Evolutionary conservation across 768 basidiomycete genomes (phyloP).

Genomic region (Mycena floridula): DNA sequence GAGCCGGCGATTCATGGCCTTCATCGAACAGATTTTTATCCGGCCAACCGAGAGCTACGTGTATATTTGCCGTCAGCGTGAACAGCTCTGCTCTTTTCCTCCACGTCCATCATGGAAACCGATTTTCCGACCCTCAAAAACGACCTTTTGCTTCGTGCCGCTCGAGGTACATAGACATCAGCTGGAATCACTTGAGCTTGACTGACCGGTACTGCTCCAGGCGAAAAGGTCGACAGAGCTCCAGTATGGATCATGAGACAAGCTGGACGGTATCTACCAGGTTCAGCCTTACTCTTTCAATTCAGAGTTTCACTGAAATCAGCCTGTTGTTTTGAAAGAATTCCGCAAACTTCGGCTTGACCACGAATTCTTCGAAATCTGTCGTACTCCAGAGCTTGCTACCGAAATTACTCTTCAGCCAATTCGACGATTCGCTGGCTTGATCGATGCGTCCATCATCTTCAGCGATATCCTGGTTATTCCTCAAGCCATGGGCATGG

Average conservation of each 20-base stretch:
- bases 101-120: slow-evolving; percentile 4
- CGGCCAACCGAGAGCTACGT: too few relatives aligned
- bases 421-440: slow-evolving; percentile 77
- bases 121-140: slow-evolving; percentile 76
- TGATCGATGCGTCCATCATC: slow-evolving; percentile 94
- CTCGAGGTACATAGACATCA: slow-evolving; percentile 67
- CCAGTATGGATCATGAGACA: slow-evolving; percentile 99
- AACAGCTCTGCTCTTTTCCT: background rate
- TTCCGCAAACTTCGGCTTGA: slow-evolving; percentile 80
- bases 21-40: too few relatives aligned
- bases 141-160: slow-evolving; percentile 85
- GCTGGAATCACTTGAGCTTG: too few relatives aligned
- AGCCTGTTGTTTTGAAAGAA: slow-evolving; percentile 41
- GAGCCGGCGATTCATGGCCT: background rate
- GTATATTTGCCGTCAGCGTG: too few relatives aligned
- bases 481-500: slow-evolving; percentile 97
- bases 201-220: slow-evolving; percentile 26
- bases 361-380: slow-evolving; percentile 94
- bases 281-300: slow-evolving; percentile 31
- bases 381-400: slow-evolving; percentile 86
- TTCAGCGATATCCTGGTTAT: slow-evolving; percentile 98
- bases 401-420: slow-evolving; percentile 91
- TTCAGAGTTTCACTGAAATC: background rate
- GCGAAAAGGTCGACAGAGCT: slow-evolving; percentile 82
- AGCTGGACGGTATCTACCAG: slow-evolving; percentile 92